Evolutionary conservation across 1,139 yeast species (phyloP).

Genomic region (Saccharomyces hybrid): DNA sequence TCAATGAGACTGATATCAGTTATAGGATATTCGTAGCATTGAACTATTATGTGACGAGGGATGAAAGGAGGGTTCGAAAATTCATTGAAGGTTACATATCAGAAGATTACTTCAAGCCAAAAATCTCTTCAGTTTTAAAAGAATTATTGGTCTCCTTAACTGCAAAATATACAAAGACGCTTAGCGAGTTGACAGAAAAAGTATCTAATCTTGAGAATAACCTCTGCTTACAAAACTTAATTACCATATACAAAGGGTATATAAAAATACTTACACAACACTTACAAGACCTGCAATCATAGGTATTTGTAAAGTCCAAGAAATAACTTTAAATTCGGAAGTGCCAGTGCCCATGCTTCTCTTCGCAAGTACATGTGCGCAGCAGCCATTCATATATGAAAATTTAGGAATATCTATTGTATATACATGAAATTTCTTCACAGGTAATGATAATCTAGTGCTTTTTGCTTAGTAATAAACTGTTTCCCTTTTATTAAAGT

Average conservation of each 20-base stretch:
- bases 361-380: background rate
- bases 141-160: constrained; percentile 15
- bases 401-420: background rate
- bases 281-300: constrained; percentile 6
- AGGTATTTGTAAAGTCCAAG: background rate
- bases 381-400: background rate
- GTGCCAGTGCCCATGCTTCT: background rate
- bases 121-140: constrained; percentile 5
- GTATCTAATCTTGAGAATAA: constrained; percentile 8
- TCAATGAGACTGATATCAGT: constrained; percentile 47
- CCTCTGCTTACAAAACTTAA: constrained; percentile 10
- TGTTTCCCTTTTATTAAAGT: constrained; percentile 43
- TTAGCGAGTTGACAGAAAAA: constrained; percentile 10
- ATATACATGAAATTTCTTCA: background rate
- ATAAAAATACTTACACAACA: constrained; percentile 18
- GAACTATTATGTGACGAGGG: constrained; percentile 35
- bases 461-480: constrained; percentile 13
- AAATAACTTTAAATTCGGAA: background rate
- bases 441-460: constrained; percentile 11
- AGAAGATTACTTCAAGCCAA: constrained; percentile 24
- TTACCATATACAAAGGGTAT: constrained; percentile 18
- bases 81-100: constrained; percentile 25
- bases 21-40: constrained; percentile 72
- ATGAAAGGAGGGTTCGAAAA: constrained; percentile 21
- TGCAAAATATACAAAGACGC: constrained; percentile 23